A percentile compares a stretch with the other conserved stretches of the same genome.
Conservation (phyloP, 179 eudicot genomes). For the Beta lomatogona region DNA sequence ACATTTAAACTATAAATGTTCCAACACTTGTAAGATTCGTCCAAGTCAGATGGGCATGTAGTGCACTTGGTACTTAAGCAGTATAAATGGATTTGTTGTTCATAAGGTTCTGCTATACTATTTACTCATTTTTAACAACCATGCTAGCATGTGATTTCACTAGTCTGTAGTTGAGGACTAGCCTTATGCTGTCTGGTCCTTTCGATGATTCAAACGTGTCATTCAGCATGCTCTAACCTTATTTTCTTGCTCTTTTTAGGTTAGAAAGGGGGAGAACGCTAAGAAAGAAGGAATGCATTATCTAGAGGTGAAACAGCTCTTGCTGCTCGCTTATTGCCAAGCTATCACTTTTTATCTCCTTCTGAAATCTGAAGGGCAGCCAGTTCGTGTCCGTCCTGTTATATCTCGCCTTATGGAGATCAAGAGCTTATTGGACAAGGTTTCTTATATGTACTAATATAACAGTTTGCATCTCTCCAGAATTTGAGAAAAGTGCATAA, state of each 20-base stretch:
- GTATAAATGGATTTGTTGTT: background rate
- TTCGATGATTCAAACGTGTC: background rate
- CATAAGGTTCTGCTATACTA: background rate
- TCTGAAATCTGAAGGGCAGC: slow-evolving; percentile 91
- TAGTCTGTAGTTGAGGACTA: background rate
- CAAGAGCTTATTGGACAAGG: slow-evolving; percentile 84
- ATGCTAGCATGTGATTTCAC: background rate
- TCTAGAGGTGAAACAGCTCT: slow-evolving; percentile 74
- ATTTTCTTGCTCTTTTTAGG: slow-evolving; percentile 38
- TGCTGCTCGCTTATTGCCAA: slow-evolving; percentile 82
- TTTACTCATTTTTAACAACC: background rate
- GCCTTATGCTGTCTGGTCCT: background rate
- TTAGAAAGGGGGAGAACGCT: slow-evolving; percentile 41
- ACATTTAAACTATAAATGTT: too few species aligned
- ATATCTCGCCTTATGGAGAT: slow-evolving; percentile 85
- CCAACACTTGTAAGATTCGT: too few species aligned
- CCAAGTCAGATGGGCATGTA: slow-evolving; percentile 4
- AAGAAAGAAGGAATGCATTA: slow-evolving; percentile 66
- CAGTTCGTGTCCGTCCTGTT: slow-evolving; percentile 94
- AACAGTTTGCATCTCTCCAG: background rate
- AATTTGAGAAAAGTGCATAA: background rate
- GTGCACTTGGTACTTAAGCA: background rate
- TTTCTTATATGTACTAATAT: slow-evolving; percentile 6
- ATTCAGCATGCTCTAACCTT: background rate
- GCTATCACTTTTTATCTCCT: slow-evolving; percentile 92